A percentile compares a stretch with the other conserved stretches of the same genome.
Evolutionary conservation across 1,284 basidiomycete genomes (phyloP).

Genomic region (Golubevia sp.): DNA sequence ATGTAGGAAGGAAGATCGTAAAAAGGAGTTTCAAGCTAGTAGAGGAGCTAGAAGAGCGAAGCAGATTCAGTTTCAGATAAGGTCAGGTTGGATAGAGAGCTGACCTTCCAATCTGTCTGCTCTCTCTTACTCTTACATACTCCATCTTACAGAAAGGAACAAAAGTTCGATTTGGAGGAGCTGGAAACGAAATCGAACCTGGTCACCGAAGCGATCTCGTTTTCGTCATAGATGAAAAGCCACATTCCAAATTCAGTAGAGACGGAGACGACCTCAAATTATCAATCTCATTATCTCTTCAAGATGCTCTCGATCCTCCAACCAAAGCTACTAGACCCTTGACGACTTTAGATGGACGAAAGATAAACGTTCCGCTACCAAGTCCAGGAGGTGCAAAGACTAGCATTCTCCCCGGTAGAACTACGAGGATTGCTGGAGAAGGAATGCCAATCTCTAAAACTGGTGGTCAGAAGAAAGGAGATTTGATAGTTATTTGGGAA

Average conservation of each 20-base stretch:
- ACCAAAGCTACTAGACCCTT: conserved; percentile 32
- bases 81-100: too few relatives aligned
- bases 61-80: too few relatives aligned
- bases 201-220: conserved; percentile 52
- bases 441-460: conserved; percentile 59
- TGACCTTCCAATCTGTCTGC: too few relatives aligned
- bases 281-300: conserved; percentile 34
- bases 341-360: conserved; percentile 44
- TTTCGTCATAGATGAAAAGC: conserved; percentile 59
- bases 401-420: conserved; percentile 36
- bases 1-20: too few relatives aligned
- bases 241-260: conserved; percentile 41
- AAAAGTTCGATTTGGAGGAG: conserved; percentile 54
- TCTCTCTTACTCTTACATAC: too few relatives aligned
- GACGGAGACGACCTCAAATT: conserved; percentile 51
- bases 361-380: conserved; percentile 46
- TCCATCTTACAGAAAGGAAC: conserved; percentile 32
- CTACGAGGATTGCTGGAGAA: conserved; percentile 50
- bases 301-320: conserved; percentile 55
- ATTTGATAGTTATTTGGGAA: conserved; percentile 54
- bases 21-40: too few relatives aligned
- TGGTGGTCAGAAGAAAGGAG: conserved; percentile 45
- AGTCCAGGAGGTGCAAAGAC: conserved; percentile 28
- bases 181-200: conserved; percentile 50
- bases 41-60: too few relatives aligned